phyloP scores from a whole-genome alignment of 805 yeast species.

The Priceomyces carsonii region DNA sequence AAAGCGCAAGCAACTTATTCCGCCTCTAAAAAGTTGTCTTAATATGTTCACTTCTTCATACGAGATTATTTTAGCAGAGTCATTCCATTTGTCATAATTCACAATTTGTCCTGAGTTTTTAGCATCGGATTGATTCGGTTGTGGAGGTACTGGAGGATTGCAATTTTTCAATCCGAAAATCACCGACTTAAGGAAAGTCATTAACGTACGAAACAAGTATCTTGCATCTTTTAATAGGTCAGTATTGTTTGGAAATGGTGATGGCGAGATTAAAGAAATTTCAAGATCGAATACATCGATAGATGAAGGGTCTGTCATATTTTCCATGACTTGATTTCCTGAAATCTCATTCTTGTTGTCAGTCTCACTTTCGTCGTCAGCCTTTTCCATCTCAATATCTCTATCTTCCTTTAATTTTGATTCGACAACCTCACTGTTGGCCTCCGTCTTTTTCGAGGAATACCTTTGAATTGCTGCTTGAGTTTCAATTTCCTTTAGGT shows the following conservation, averaged over 20 bases:
- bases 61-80: slow-evolving; percentile 78
- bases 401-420: slow-evolving; percentile 12
- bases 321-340: slow-evolving; percentile 6
- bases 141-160: slow-evolving; percentile 69
- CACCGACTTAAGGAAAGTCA: slow-evolving; percentile 87
- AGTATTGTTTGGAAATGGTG: slow-evolving; percentile 47
- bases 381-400: slow-evolving; percentile 26
- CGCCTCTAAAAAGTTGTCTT: slow-evolving; percentile 77
- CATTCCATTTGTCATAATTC: slow-evolving; percentile 68
- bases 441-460: slow-evolving; percentile 23
- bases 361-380: slow-evolving; percentile 10
- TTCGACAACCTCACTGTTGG: slow-evolving; percentile 9
- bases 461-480: slow-evolving; percentile 42
- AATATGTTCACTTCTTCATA: slow-evolving; percentile 81
- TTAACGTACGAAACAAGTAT: slow-evolving; percentile 79
- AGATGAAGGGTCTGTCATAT: slow-evolving; percentile 31
- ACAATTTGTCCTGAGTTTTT: slow-evolving; percentile 37
- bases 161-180: slow-evolving; percentile 87
- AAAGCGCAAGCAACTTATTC: slow-evolving; percentile 75
- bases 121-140: slow-evolving; percentile 48
- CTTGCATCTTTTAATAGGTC: slow-evolving; percentile 88
- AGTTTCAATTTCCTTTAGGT: slow-evolving; percentile 41
- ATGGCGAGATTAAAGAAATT: slow-evolving; percentile 58
- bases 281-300: slow-evolving; percentile 23
- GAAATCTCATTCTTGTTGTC: slow-evolving; percentile 14